These are phyloP conservation scores for Fusarium lyarnte DNA, from an alignment of 2,329 filamentous ascomycete genomes.

Conservation along the genomic window DNA sequence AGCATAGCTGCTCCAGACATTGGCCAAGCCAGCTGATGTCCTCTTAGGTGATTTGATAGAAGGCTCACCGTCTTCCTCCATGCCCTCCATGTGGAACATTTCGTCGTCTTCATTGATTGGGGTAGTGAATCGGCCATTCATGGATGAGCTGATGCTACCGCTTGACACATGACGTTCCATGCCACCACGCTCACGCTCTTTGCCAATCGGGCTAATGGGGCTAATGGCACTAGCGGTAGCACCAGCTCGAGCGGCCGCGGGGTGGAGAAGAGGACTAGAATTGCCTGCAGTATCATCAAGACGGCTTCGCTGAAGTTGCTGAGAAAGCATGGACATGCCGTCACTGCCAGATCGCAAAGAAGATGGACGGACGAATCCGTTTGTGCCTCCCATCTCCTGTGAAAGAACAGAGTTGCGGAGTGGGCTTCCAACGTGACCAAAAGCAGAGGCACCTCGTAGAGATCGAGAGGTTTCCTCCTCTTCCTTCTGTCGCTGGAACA, in stretches of 20 bases:
- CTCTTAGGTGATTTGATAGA: conserved; percentile 60
- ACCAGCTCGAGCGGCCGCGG: conserved; percentile 52
- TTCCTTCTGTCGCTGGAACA: conserved; percentile 69
- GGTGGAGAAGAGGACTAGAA: conserved; percentile 62
- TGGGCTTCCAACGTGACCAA: conserved; percentile 73
- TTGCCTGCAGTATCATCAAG: conserved; percentile 58
- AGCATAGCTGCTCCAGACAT: conserved; percentile 55
- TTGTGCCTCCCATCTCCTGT: conserved; percentile 58
- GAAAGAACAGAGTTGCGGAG: conserved; percentile 71
- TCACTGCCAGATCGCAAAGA: conserved; percentile 56
- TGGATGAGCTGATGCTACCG: conserved; percentile 64
- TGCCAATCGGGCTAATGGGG: conserved; percentile 52
- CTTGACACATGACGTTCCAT: conserved; percentile 69
- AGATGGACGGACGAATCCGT: conserved; percentile 53
- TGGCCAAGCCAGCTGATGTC: conserved; percentile 55
- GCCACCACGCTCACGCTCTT: conserved; percentile 47
- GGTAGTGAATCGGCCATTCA: conserved; percentile 68
- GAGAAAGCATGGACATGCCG: conserved; percentile 66
- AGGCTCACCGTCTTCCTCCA: conserved; percentile 70
- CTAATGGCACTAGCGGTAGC: conserved; percentile 55
- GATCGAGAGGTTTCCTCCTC: conserved; percentile 61
- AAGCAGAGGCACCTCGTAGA: conserved; percentile 59
- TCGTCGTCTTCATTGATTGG: conserved; percentile 73
- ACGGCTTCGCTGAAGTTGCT: conserved; percentile 70
- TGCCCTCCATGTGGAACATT: conserved; percentile 69